Evolutionary conservation across 2,329 filamentous ascomycete species (phyloP).

Genomic region (Botrytis porri): DNA sequence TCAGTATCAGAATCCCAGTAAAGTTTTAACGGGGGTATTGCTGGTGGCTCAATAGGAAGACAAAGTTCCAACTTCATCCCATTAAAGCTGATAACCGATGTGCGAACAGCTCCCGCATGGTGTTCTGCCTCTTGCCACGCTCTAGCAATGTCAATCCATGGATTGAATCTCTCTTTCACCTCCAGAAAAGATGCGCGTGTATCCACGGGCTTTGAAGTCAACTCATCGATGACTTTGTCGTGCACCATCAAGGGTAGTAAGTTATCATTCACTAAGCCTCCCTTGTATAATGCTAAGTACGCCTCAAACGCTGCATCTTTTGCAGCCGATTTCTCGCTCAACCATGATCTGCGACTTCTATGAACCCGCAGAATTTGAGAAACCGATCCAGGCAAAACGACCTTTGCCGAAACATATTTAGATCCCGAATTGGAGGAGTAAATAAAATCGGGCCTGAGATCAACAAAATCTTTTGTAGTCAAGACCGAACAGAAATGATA

Average conservation of each 20-base stretch:
- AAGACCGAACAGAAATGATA: constrained; percentile 74
- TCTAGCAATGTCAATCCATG: constrained; percentile 41
- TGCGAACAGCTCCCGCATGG: constrained; percentile 51
- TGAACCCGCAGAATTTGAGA: constrained; percentile 57
- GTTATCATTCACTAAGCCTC: constrained; percentile 73
- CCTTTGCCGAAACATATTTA: constrained; percentile 51
- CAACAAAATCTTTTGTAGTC: constrained; percentile 53
- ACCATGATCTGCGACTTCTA: constrained; percentile 57
- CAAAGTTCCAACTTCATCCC: constrained; percentile 23
- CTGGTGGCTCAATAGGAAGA: constrained; percentile 28
- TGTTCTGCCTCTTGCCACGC: constrained; percentile 57
- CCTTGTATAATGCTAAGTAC: constrained; percentile 66
- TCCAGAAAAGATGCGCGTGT: constrained; percentile 41
- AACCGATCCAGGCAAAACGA: constrained; percentile 69
- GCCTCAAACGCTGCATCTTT: constrained; percentile 77
- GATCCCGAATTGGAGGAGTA: constrained; percentile 43
- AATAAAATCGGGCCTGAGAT: constrained; percentile 66
- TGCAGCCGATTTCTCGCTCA: constrained; percentile 57
- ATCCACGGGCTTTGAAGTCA: constrained; percentile 54
- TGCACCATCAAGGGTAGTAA: constrained; percentile 58
- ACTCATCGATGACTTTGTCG: constrained; percentile 40
- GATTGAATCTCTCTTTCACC: constrained; percentile 39
- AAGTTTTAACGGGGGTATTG: constrained; percentile 27
- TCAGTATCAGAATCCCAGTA: constrained; percentile 35
- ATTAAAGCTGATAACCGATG: constrained; percentile 14